A percentile compares a stretch with the other conserved stretches of the same genome.
These are phyloP conservation scores for Apiospora aurea DNA, from an alignment of 2,329 filamentous ascomycete species.

Conservation along the genomic window DNA sequence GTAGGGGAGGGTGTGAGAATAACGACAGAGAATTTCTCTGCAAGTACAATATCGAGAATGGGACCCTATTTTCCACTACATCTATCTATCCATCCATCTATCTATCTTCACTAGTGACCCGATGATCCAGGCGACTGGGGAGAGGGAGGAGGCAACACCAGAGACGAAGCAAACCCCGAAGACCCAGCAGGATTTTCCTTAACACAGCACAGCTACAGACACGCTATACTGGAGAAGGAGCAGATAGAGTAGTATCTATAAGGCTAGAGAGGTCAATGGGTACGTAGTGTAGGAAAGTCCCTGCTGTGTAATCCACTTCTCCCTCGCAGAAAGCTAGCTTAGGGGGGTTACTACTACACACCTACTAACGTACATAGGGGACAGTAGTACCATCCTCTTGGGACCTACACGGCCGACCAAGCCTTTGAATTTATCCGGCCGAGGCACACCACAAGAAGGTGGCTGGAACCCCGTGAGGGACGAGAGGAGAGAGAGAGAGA, in stretches of 20 bases:
- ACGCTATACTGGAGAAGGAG: background rate
- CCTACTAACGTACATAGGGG: background rate
- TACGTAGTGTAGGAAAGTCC: background rate
- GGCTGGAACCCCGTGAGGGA: too few species aligned
- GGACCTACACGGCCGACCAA: background rate
- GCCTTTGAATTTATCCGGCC: background rate
- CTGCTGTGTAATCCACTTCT: background rate
- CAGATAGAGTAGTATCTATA: background rate
- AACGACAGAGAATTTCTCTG: background rate
- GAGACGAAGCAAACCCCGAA: background rate
- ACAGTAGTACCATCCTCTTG: background rate
- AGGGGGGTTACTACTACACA: background rate
- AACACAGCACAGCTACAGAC: too few species aligned
- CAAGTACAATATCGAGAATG: background rate
- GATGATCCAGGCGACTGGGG: background rate
- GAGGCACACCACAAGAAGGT: background rate
- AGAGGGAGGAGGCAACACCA: background rate
- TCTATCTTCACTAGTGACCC: background rate
- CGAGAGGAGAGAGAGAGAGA: background rate
- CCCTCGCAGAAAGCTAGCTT: background rate
- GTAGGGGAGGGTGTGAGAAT: background rate
- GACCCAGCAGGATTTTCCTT: background rate
- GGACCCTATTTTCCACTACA: background rate
- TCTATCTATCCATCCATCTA: background rate
- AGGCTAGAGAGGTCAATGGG: background rate